Evolutionary conservation across 2,329 filamentous ascomycete genomes (phyloP), one percentile per base, ranked within the genome.

Genomic region (Diplodia seriata): DNA sequence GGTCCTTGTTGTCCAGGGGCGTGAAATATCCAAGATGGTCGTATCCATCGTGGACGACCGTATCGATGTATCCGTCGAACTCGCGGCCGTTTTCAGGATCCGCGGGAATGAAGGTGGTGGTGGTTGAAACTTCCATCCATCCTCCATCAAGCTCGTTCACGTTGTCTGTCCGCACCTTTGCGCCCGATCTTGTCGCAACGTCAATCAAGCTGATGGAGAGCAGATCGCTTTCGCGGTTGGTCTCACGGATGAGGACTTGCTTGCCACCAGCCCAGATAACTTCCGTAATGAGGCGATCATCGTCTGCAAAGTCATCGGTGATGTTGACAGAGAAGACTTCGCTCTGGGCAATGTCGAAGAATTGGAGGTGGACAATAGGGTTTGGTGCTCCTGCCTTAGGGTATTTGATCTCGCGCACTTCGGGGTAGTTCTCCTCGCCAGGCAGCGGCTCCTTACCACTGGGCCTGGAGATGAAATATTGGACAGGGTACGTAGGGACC

Each of bases 331-430:
- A 87, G 76, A 98, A 98, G 9, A 91, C 86, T 68, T 97, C 89
- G 1, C 86, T 86, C 74, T 90, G 91, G 11, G 84, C 84, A 23
- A 97, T 84, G 72, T 98, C 94, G 78, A 94, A 98, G 79, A 98
- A 97, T 66, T 92, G 86, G 38, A 99, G 81, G 69, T 93, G 89
- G 4, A 99, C 94, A 15, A 92, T 87, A 0, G 95, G 95, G 77
- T 99, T 99, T 56, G 94, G 93, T 2, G 94, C 90, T 3, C 95
- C 96, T 23, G 95, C 91, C 79, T 98, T 98, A 57, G 95, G 96
- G 74, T 99, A 99, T 79, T 99, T 99, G 86, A 99, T 96, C 73
- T 93, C 83, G 70, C 90, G 88, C 43, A 94, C 89, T 75, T 98
- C 94, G 0, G 95, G 95, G 76, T 99, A 99, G 64, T 88, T 89